These are phyloP conservation scores for Huntiella abstrusa DNA, from an alignment of 2,329 filamentous ascomycete species.

Conservation along the genomic window DNA sequence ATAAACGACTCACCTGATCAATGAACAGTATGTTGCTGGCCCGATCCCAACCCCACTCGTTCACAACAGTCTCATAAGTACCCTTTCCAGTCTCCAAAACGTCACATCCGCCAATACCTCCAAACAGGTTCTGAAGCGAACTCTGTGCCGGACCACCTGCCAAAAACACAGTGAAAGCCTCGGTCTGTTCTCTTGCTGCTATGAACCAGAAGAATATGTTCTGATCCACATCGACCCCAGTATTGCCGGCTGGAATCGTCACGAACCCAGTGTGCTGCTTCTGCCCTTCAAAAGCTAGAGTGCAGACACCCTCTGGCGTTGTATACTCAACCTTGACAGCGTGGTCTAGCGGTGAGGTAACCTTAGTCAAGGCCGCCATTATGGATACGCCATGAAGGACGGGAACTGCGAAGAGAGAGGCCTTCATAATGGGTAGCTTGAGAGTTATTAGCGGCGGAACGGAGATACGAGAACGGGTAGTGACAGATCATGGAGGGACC, in stretches of 20 bases:
- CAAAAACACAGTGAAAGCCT: slow-evolving; percentile 33
- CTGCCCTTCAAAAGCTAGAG: slow-evolving; percentile 43
- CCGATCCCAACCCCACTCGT: slow-evolving; percentile 48
- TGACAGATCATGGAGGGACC: no score
- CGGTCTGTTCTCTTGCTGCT: slow-evolving; percentile 20
- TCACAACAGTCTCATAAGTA: slow-evolving; percentile 33
- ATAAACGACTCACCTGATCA: slow-evolving; percentile 20
- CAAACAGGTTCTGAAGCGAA: slow-evolving; percentile 45
- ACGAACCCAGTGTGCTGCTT: slow-evolving; percentile 57
- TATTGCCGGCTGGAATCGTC: slow-evolving; percentile 27
- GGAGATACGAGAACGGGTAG: no score
- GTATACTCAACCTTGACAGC: slow-evolving; percentile 1
- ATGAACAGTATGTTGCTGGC: slow-evolving; percentile 36
- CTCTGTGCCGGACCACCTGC: slow-evolving; percentile 49
- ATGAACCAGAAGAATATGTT: slow-evolving; percentile 35
- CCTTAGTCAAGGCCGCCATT: neutral
- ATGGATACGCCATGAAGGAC: neutral
- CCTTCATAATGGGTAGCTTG: no score
- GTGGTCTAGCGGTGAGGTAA: neutral
- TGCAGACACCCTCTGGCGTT: slow-evolving; percentile 27
- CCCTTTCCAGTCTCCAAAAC: slow-evolving; percentile 23
- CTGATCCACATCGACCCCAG: slow-evolving; percentile 3
- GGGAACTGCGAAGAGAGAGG: no score
- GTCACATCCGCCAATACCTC: slow-evolving; percentile 36
- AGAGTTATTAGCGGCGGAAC: no score